Base-by-base conservation (phyloP, 2,329 filamentous ascomycete genomes). In the Talaromyces islandicus region DNA sequence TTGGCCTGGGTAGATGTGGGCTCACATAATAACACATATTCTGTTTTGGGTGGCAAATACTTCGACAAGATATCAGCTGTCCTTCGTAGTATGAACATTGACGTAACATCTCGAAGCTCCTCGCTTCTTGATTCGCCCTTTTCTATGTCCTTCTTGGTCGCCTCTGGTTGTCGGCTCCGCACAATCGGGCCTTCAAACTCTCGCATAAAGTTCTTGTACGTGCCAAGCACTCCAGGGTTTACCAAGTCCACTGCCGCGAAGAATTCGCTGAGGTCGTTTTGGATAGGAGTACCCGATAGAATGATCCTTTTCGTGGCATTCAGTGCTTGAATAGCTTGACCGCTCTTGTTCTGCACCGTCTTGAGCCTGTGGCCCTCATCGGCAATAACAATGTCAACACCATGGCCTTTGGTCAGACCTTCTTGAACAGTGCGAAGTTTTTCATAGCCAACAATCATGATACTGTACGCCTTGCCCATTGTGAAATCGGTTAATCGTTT, bases 391-490 rank as follows among this genome's bases (percentile, higher is more conserved):
- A 89, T 88, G 68, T 90, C 88, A 54, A 91, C 83, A 1, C 84
- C 83, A 58, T 77, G 73, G 7, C 84, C 85, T 67, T 84, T 84
- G 63, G 84, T 82, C 51, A 90, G 73, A 56, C 88, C 85, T 56
- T 86, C 85, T 63, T 88, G 84, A 1, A 90, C 83, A 4, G 80
- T 81, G 54, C 86, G 80, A 30, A 90, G 75, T 72, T 87, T 88
- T 70, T 90, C 88, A 67, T 90, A 90, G 1, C 88, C 88, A 60
- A 90, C 84, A 64, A 90, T 87, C 85, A 90, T 87, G 25, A 90
- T 80, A 65, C 82, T 87, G 68, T 89, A 90, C 25, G 81, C 81
- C 67, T 81, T 86, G 30, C 87, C 87, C 73, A 79, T 84, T 1
- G 87, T 90, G 68, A 90, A 90, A 68, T 89, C 85, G 1, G 83